Conservation (phyloP, 345 rosid species). For the Adansonia digitata region DNA sequence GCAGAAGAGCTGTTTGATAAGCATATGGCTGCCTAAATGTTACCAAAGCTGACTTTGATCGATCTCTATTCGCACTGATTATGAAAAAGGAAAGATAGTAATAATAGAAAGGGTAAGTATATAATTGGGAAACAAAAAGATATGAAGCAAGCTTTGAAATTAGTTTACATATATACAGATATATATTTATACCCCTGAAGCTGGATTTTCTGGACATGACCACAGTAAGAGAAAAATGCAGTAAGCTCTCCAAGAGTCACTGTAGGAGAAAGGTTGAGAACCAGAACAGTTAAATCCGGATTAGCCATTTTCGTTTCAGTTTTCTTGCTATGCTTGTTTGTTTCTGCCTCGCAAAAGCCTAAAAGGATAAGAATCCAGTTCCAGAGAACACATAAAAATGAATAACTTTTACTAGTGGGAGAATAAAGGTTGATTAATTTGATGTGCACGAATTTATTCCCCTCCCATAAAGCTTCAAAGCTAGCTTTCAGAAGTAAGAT, state of each 20-base stretch:
- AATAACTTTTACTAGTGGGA: neutral
- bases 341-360: neutral
- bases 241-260: constrained; percentile 23
- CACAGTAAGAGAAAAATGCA: constrained; percentile 41
- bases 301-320: constrained; percentile 8
- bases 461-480: neutral
- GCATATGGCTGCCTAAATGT: constrained; percentile 8
- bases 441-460: constrained; percentile 8
- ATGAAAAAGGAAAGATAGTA: neutral
- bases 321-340: neutral
- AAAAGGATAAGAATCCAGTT: neutral
- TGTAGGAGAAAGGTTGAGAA: constrained; percentile 27
- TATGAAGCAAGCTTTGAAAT: too few species aligned
- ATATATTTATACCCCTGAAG: constrained; percentile 30
- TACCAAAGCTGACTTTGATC: constrained; percentile 1
- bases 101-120: too few species aligned
- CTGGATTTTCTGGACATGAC: constrained; percentile 31
- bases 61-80: neutral
- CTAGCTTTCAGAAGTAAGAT: neutral
- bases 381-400: neutral
- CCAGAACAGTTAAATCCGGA: constrained; percentile 24
- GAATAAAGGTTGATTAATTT: neutral
- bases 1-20: constrained; percentile 12
- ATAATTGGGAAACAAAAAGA: neutral
- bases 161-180: too few species aligned